Evolutionary conservation across 1,139 yeast genomes (phyloP).

Genomic region (Sugiyamaella castrensis): DNA sequence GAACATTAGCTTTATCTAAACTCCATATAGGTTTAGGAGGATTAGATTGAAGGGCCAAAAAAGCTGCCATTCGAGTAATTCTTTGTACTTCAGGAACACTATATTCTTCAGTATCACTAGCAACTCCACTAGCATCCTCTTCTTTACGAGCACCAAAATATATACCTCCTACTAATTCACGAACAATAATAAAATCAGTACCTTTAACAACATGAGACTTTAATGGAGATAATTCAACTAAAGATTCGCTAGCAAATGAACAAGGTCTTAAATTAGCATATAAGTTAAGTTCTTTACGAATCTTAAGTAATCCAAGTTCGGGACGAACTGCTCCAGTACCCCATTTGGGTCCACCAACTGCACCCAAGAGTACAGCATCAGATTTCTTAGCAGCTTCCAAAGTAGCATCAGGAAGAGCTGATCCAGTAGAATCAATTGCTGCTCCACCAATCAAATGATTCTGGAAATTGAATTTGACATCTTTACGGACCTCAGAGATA

Average conservation of each 20-base stretch:
- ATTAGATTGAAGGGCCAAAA: constrained; percentile 84
- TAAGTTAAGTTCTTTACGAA: constrained; percentile 88
- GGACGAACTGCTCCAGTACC: constrained; percentile 91
- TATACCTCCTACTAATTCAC: constrained; percentile 97
- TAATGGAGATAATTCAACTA: constrained; percentile 83
- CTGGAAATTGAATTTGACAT: constrained; percentile 67
- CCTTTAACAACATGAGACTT: constrained; percentile 82
- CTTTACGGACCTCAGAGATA: constrained; percentile 61
- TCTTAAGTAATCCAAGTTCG: constrained; percentile 90
- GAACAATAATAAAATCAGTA: constrained; percentile 85
- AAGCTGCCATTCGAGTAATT: constrained; percentile 97
- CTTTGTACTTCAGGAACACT: constrained; percentile 88
- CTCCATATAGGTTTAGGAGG: constrained; percentile 97
- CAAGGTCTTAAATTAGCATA: constrained; percentile 97
- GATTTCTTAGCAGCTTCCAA: constrained; percentile 81
- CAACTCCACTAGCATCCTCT: constrained; percentile 80
- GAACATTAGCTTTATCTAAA: constrained; percentile 93
- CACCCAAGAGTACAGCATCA: constrained; percentile 92
- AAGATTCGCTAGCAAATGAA: constrained; percentile 83
- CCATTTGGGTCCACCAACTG: constrained; percentile 99
- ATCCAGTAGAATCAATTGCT: constrained; percentile 95
- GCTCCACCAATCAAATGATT: constrained; percentile 95
- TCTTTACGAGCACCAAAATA: constrained; percentile 95
- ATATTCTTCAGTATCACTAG: constrained; percentile 93
- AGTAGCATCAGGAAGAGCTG: constrained; percentile 84